A percentile compares a stretch with the other conserved stretches of the same genome.
phyloP scores from a whole-genome alignment of 441 rosid genomes.

The Syzygium syzygioides region DNA sequence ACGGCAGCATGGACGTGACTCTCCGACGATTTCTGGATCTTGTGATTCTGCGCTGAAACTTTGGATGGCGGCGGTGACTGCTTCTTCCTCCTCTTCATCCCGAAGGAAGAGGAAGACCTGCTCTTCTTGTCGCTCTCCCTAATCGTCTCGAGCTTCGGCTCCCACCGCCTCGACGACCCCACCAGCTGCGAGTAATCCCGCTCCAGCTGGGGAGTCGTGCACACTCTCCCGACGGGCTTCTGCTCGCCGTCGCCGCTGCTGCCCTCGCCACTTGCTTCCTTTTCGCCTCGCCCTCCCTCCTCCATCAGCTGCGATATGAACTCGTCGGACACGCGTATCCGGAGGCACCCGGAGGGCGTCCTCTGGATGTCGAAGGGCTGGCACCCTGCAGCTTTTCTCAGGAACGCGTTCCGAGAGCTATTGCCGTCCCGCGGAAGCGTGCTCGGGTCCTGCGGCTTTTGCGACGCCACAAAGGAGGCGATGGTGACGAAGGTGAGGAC shows the following conservation, averaged over 20 bases:
- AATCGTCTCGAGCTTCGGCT: constrained; percentile 80
- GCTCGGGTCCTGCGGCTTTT: constrained; percentile 5
- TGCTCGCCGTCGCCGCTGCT: constrained; percentile 2
- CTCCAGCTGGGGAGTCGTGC: constrained; percentile 71
- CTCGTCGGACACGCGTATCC: constrained; percentile 78
- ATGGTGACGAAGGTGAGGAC: constrained; percentile 65
- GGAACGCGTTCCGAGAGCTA: constrained; percentile 7
- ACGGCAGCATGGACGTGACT: not conserved
- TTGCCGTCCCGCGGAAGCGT: constrained; percentile 7
- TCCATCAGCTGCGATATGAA: constrained; percentile 60
- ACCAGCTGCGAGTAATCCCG: constrained; percentile 51
- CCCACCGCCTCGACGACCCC: constrained; percentile 58
- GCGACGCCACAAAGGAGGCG: constrained; percentile 39
- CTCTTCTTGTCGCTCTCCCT: constrained; percentile 43
- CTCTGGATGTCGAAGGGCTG: constrained; percentile 63
- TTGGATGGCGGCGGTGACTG: not conserved
- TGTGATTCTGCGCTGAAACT: not conserved
- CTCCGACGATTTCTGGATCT: not conserved
- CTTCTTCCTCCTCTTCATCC: constrained; percentile 40
- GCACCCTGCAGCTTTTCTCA: constrained; percentile 35
- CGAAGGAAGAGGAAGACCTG: constrained; percentile 20
- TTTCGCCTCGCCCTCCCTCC: constrained; percentile 17
- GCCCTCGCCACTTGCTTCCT: not conserved
- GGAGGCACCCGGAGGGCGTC: constrained; percentile 47
- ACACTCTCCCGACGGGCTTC: constrained; percentile 26